Base-by-base conservation (phyloP, 257 asterid species). In the Nemophila menziesii region DNA sequence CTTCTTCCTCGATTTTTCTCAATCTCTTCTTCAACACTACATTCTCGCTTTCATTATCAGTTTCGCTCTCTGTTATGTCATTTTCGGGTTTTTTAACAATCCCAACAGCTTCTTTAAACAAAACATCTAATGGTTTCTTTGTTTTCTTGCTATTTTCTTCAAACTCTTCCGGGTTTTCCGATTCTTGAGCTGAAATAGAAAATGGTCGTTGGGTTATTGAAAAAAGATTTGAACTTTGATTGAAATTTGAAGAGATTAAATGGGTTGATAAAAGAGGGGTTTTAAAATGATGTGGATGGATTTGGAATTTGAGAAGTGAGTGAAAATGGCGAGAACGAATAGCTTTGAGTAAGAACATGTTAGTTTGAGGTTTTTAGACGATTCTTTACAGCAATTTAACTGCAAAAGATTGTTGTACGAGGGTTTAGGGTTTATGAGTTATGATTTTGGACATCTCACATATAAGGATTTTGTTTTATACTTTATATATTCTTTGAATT, bases 51-150 rank as follows among this genome's bases (percentile, higher is more conserved):
- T 54, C 56, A 8, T 16, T 9, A 56, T 22, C 55, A 26, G 14
- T 48, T 34, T 23, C 75, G 13, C 40, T 20, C 9, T 3, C 15
- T 11, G 36, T 29, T 29, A 2, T 2, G 12, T 29, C 36, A 29
- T 29, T 29, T 29, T 48, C 55, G 22, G 41, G 33, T 46, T 48
- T 53, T 37, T 48, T 70, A 2, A 58, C 14, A 2, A 65, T 54
- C 11, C 71, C 63, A 57, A 76, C 69, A 10, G 82, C 71, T 57
- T 69, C 80, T 62, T 68, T 69, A 74, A 69, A 81, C 64, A 55
- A 65, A 51, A 53, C 53, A 48, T 71, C 58, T 65, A 76, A 45
- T 16, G 72, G 64, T 38, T 62, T 54, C 41, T 17, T 45, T n/a
- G 43, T 29, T 29, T 54, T 26, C 48, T 24, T 54, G 24, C 13